Base-by-base conservation (phyloP, 148 eudicot genomes). In the Rhododendron ferrugineum region DNA sequence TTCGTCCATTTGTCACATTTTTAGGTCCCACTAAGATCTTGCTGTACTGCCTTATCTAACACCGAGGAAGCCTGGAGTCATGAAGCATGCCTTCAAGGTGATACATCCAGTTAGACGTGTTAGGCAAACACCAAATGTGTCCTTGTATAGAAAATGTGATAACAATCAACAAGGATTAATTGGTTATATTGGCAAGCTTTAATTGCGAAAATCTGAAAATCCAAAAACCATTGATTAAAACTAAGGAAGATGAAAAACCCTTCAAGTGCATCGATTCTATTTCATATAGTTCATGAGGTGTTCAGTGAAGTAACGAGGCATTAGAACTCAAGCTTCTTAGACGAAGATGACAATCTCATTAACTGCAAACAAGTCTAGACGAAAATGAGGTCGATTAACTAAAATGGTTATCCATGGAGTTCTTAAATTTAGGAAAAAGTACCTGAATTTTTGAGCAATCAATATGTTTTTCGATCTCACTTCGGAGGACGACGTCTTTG, bases 391-490 rank as follows among this genome's bases (percentile, higher is more conserved):
- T 30, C 6, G 26, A 7, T 58, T 0, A 15, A 54, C 52, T 64
- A 23, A 37, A 79, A 28, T 18, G n/a, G 18, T 36, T 49, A 18
- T 72, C 23, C 18, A 50, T 37, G 26, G 13, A 40, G 32, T 47
- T 72, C 70, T 40, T 50, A 36, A 18, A 5, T 49, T 37, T 4
- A 40, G 80, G 36, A 66, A 28, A 70, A 36, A 44, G 58, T 78
- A 92, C 96, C 96, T 93, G 96, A 49, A 93, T 91, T 44, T 60
- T 80, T 11, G 89, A 78, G 66, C 93, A 91, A 81, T 92, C 90
- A 26, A 93, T 85, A 47, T 89, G 89, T 3, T 42, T 82, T 42
- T 86, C 89, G 49, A 91, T 90, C 84, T 91, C 90, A 14, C 78
- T 85, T 15, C 87, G 74, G 11, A 89, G 92, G 46, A 92, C 94